Evolutionary conservation across 2,329 filamentous ascomycete species (phyloP), one percentile per base, ranked within the genome.

Genomic region (Aureobasidium sp.): DNA sequence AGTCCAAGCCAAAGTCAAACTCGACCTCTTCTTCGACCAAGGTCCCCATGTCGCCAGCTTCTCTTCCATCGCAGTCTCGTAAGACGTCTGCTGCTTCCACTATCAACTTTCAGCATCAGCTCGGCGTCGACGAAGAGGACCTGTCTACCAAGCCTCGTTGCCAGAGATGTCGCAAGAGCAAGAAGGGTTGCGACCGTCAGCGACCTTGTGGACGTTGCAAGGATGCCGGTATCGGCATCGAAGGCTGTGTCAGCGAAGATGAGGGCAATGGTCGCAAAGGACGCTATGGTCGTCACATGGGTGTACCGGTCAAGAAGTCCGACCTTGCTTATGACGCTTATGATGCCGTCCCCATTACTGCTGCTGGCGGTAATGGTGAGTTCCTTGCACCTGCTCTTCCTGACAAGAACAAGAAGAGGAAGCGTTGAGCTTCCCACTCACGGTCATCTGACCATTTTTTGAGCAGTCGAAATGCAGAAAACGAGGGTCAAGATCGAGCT

Each of bases 111-210:
- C 53, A 59, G 19, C 37, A 40, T 49, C 61, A 62, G 37, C 68
- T 70, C 50, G 82, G 79, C 50, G 78, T 79, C 33, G 90, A 91
- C 66, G 90, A 96, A 65, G 92, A 96, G 65, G 92, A 96, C 61
- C 78, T 97, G 21, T 96, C 93, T 0, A 92, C 88, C 66, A 96
- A 97, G 77, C 94, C 94, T 60, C 91, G 94, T 64, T 99, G 94
- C 79, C 94, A 99, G 74, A 88, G 94, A 61, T 99, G 94, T 80
- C 88, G 94, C 69, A 99, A 99, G 84, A 97, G 93, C 78, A 99
- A 99, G 81, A 99, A 99, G 77, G 94, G 94, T 13, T 99, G 94
- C 72, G 94, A 99, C 77, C 87, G 94, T 61, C 94, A 97, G 75
- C 87, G 94, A 40, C 94, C 94, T 29, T 99, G 94, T 70, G 90